Base-by-base conservation (phyloP, 1,284 basidiomycete species). In the Cryptococcus sp. region DNA sequence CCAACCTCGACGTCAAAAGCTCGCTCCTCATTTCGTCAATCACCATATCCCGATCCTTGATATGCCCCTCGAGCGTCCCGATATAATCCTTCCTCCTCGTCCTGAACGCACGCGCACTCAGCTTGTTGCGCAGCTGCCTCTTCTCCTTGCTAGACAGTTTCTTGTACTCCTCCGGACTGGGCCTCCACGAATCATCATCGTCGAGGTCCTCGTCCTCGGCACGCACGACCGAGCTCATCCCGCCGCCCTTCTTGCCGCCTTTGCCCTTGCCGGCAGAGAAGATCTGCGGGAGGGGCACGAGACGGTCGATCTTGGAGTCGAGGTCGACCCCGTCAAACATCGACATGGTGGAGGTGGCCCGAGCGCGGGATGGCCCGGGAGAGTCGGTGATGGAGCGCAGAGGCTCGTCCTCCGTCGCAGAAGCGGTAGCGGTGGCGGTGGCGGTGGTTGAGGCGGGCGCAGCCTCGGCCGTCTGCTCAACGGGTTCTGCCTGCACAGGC, bases 81-180 rank as follows among this genome's bases (percentile, higher is more conserved):
- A 97, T 95, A 76, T 97, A 95, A 77, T 96, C 93, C 81, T 98
- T 97, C 77, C 93, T 82, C 46, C 94, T 82, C 37, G 93, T 90
- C 33, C 95, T 82, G 80, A 98, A 97, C 73, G 95, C 96, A 58
- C 94, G 82, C 1, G 95, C 95, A 65, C 87, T 89, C 62, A 98
- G 94, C 85, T 98, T 98, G 81, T 98, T 98, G 56, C 95, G 80
- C 40, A 98, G 81, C 77, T 98, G 95, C 16, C 95, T 81, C 79
- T 98, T 98, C 79, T 98, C 94, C 79, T 97, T 98, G 72, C 86
- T 88, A 18, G 85, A 86, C 82, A 98, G 88, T 78, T 92, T 96
- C 77, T 90, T 88, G 80, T 97, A 97, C 67, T 95, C 92, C 67
- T 97, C 93, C 0, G 92, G 87, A 12, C 68, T 72, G 3, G 77